Percentiles rank a stretch among this genome's conserved stretches.
These are phyloP conservation scores for Xanthoparmelia taractica DNA, from an alignment of 495 filamentous ascomycete genomes.

Conservation along the genomic window DNA sequence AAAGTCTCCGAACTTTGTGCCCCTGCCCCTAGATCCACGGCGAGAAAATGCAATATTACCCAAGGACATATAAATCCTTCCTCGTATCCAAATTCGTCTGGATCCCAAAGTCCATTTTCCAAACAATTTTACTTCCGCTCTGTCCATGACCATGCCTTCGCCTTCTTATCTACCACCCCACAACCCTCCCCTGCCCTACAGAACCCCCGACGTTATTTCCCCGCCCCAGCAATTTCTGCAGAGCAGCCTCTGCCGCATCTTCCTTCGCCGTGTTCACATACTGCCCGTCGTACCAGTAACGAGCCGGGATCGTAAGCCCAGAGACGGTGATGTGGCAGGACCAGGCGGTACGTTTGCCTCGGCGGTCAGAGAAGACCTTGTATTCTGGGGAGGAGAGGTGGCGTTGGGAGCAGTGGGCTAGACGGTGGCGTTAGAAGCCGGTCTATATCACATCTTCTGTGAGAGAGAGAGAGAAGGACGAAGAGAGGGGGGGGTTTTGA, in stretches of 20 bases:
- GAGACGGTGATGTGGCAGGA: constrained; percentile 55
- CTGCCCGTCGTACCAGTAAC: constrained; percentile 88
- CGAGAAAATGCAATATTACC: neutral
- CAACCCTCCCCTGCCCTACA: constrained; percentile 6
- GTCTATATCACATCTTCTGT: neutral
- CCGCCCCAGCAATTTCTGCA: constrained; percentile 14
- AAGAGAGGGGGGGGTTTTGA: too few relatives aligned
- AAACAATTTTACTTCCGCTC: neutral
- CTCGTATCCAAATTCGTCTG: neutral
- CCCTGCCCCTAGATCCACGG: neutral
- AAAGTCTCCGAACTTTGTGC: neutral
- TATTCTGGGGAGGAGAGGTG: constrained; percentile 53
- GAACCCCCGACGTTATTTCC: constrained; percentile 4
- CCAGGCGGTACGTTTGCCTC: constrained; percentile 89
- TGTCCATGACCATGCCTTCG: neutral
- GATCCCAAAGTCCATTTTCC: neutral
- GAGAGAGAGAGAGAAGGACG: neutral
- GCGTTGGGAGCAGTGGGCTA: constrained; percentile 54
- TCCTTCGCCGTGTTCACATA: constrained; percentile 82
- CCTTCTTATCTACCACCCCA: constrained; percentile 6
- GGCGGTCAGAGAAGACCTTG: constrained; percentile 68
- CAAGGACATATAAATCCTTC: neutral
- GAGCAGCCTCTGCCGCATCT: constrained; percentile 73
- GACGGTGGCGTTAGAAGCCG: constrained; percentile 23
- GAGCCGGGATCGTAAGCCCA: constrained; percentile 51